Base-by-base conservation (phyloP, 441 rosid genomes). In the Erodium moschatum region DNA sequence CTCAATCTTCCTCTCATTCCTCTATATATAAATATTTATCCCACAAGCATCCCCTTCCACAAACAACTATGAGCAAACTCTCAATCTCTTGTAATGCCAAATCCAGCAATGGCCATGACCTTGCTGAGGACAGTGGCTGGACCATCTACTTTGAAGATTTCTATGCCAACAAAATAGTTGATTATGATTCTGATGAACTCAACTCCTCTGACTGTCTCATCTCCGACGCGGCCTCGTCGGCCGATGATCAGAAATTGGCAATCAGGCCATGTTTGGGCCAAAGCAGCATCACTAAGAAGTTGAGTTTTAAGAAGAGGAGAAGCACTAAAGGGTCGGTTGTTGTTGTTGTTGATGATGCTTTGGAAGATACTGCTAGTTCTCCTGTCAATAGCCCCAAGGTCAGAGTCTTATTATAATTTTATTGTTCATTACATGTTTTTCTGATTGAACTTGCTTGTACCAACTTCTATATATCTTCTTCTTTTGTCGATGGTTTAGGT, bases 321-420 rank as follows among this genome's bases (percentile, higher is more conserved):
- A 9, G n/a, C 33, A 62, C 20, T 2, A 15, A 15, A 10, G n/a
- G 15, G 24, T 29, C 66, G 2, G 27, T 24, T 24, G 27, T 24
- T 8, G 27, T 24, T 24, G 27, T 24, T 8, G 66, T 62, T 62
- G 66, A 62, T 62, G 66, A 62, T 21, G 66, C 66, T 62, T 62
- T 62, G 5, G 66, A 62, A 29, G 66, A 62, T 21, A 62, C 66
- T 21, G 66, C 66, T 7, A 62, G 38, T 24, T 62, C 66, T 62
- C 38, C 38, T 24, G 31, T 24, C 24, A 48, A 48, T 15, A 48
- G 56, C 56, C 56, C 56, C n/a, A 48, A 48, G 56, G 56, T 48
- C n/a, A 10, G 56, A 48, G 11, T 5, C n/a, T 48, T 48, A 15
- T 48, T 10, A 4, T 10, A 48, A 0, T 24, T 24, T n/a, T n/a